Conservation (phyloP, 805 yeast species). For the Pichia sporocuriosa region DNA sequence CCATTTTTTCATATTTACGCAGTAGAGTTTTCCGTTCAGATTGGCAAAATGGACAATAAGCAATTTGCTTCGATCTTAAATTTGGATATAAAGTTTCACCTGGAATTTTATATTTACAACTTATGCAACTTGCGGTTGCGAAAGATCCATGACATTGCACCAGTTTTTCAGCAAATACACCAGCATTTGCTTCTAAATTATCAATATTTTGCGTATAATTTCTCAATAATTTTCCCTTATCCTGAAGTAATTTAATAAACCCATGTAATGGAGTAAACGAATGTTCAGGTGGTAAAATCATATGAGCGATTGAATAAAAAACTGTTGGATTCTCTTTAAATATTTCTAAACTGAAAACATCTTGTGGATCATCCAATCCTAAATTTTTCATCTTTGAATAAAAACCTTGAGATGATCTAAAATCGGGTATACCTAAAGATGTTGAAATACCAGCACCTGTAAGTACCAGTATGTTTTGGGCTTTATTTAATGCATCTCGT, state of each 20-base stretch:
- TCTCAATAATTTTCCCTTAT: conserved; percentile 67
- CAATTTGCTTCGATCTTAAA: conserved; percentile 53
- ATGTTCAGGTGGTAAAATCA: conserved; percentile 69
- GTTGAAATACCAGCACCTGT: conserved; percentile 96
- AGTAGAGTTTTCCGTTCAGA: conserved; percentile 32
- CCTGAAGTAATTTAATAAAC: conserved; percentile 67
- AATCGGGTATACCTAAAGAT: conserved; percentile 85
- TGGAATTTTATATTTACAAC: conserved; percentile 59
- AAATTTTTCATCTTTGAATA: conserved; percentile 61
- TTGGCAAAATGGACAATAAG: conserved; percentile 66
- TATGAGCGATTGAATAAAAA: conserved; percentile 80
- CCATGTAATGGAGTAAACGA: conserved; percentile 73
- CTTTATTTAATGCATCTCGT: conserved; percentile 42
- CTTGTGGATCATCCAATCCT: conserved; percentile 83
- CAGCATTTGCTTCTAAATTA: conserved; percentile 77
- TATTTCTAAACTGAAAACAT: conserved; percentile 70
- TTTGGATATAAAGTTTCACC: conserved; percentile 61
- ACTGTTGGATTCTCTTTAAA: conserved; percentile 72
- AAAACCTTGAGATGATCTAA: conserved; percentile 82
- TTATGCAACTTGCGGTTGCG: conserved; percentile 77
- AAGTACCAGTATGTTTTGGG: conserved; percentile 60
- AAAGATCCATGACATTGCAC: conserved; percentile 93
- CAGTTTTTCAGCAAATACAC: conserved; percentile 55
- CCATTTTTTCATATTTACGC: conserved; percentile 25
- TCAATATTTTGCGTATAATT: conserved; percentile 92